Evolutionary conservation across 495 filamentous ascomycete species (phyloP), one percentile per base, ranked within the genome.

Genomic region (Penicillium paradoxum): DNA sequence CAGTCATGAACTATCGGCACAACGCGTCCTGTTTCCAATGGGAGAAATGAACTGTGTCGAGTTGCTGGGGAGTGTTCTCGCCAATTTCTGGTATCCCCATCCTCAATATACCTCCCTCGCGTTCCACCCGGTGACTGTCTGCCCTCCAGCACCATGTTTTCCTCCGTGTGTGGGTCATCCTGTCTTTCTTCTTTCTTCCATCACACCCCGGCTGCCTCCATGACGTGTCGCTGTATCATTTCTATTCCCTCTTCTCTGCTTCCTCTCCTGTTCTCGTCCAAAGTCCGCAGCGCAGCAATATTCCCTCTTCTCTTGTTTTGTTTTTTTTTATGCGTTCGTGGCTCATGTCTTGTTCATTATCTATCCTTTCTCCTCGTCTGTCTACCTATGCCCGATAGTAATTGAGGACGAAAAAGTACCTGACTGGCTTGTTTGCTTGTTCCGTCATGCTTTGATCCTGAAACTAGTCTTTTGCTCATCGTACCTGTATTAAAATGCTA

Each of bases 241-340:
- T 50, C 56, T 57, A 65, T 64, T 60, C 46, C 51, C 53, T 50
- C 33, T 34, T 45, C 42, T 39, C 43, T 56, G 49, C 54, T 53
- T 66, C 53, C 56, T 65, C 65, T 55, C 59, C 71, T 60, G 66
- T 63, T 51, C 65, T 66, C 66, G 66, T 68, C 67, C 60, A 69
- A 69, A 72, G 64, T 73, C 66, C 68, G 62, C 70, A 71, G 62
- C 67, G 66, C 70, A 70, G 67, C 69, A 69, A 70, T 67, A 72
- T 69, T 69, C 65, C 63, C 68, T 72, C 65, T 63, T 68, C 65
- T 59, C 65, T 66, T 65, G 49, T 58, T 55, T 62, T 54, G 24
- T 53, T 63, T 55, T 65, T 63, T 55, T 66, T 66, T 67, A n/a
- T 61, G 62, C 65, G 50, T 66, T 60, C 54, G 57, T 61, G 59